phyloP scores from a whole-genome alignment of 768 basidiomycete genomes.

The Candolleomyces aberdarensis region DNA sequence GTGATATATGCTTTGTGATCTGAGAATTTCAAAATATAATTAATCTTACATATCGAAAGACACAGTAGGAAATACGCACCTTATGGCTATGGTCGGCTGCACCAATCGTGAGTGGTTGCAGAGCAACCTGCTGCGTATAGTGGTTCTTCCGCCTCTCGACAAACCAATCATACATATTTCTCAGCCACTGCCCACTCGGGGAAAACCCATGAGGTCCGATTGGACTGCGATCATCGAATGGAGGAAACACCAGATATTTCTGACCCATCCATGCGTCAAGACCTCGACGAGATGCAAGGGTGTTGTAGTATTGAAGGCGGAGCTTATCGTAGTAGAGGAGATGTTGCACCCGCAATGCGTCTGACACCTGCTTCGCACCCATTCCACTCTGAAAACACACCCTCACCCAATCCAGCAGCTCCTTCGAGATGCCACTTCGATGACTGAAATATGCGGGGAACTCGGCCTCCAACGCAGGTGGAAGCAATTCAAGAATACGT shows the following conservation, averaged over 20 bases:
- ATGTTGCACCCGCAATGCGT: not conserved
- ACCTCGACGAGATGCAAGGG: too few relatives aligned
- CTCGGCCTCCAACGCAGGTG: constrained; percentile 15
- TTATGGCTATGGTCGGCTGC: constrained; percentile 12
- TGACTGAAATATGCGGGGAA: constrained; percentile 22
- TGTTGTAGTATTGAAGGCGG: not conserved
- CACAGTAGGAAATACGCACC: not conserved
- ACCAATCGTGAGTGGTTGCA: constrained; percentile 6
- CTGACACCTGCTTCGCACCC: not conserved
- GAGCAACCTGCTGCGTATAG: constrained; percentile 7
- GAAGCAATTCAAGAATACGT: constrained; percentile 18
- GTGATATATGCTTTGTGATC: constrained; percentile 24
- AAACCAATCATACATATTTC: constrained; percentile 20
- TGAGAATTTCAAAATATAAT: constrained; percentile 4
- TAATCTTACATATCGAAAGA: too few relatives aligned
- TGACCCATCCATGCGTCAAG: not conserved
- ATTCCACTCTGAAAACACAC: not conserved
- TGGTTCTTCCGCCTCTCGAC: constrained; percentile 10
- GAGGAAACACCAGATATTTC: constrained; percentile 14
- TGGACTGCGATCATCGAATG: constrained; percentile 13
- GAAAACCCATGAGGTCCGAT: constrained; percentile 19
- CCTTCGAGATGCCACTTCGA: constrained; percentile 14
- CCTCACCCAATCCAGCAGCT: not conserved
- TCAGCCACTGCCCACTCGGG: constrained; percentile 20
- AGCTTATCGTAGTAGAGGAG: not conserved